Conservation (phyloP, 176 grass and related monocot genomes). For the Canna indica region DNA sequence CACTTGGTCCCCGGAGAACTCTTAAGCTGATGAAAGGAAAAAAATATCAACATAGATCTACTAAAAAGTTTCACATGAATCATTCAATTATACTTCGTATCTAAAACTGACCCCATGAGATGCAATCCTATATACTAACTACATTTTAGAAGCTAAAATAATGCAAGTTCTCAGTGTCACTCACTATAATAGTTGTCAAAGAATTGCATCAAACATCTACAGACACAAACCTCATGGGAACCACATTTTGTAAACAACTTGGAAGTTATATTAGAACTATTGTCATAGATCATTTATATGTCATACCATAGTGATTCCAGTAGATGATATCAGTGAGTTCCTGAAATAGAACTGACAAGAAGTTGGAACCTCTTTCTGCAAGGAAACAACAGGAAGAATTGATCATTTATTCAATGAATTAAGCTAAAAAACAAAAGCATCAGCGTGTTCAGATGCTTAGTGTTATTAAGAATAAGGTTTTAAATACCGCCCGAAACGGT, state of each 20-base stretch:
- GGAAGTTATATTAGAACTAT: neutral
- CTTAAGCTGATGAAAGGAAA: constrained; percentile 28
- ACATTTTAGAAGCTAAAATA: neutral
- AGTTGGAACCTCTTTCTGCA: constrained; percentile 40
- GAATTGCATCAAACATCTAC: neutral
- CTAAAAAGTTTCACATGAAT: neutral
- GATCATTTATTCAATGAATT: too few relatives aligned
- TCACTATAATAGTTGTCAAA: neutral
- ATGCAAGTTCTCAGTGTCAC: neutral
- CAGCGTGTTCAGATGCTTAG: too few relatives aligned
- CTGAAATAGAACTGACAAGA: constrained; percentile 48
- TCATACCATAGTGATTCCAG: constrained; percentile 58
- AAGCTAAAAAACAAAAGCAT: neutral
- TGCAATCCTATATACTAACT: too few relatives aligned
- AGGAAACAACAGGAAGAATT: constrained; percentile 18
- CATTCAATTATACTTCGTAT: neutral
- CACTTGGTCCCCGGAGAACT: constrained; percentile 20
- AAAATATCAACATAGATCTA: neutral
- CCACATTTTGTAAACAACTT: neutral
- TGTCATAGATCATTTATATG: neutral
- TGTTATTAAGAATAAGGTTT: too few relatives aligned
- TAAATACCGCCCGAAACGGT: too few relatives aligned
- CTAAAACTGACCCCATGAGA: too few relatives aligned
- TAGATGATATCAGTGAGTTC: constrained; percentile 28
- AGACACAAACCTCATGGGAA: neutral